These are phyloP conservation scores for Alternaria rosae DNA, from an alignment of 2,329 filamentous ascomycete species.

Conservation along the genomic window DNA sequence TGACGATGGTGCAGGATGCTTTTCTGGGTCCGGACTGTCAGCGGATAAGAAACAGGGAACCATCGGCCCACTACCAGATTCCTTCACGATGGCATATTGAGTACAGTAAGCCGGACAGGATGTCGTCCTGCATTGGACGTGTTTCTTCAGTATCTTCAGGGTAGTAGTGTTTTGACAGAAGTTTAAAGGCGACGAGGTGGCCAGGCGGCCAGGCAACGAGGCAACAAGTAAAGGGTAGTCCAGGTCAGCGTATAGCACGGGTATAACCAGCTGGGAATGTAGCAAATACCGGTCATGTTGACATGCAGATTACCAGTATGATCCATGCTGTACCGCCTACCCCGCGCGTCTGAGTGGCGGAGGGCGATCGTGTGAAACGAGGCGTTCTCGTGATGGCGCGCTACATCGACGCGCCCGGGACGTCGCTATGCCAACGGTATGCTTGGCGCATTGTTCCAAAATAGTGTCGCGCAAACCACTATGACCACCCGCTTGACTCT, in stretches of 20 bases:
- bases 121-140: background rate
- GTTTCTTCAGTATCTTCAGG: background rate
- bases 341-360: constrained; percentile 28
- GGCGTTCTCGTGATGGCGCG: constrained; percentile 29
- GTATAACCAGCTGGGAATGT: background rate
- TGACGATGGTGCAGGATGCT: background rate
- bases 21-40: background rate
- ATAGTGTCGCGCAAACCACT: constrained; percentile 23
- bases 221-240: background rate
- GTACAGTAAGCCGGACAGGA: background rate
- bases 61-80: background rate
- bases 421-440: constrained; percentile 17
- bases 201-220: background rate
- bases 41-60: constrained; percentile 1
- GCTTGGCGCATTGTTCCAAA: constrained; percentile 18
- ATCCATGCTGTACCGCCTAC: constrained; percentile 13
- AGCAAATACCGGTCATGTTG: constrained; percentile 35
- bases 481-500: constrained; percentile 29
- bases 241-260: background rate
- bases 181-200: background rate
- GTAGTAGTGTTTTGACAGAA: background rate
- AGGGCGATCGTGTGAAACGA: constrained; percentile 28
- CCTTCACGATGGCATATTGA: background rate
- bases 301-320: constrained; percentile 7
- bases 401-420: constrained; percentile 20